A percentile compares a stretch with the other conserved stretches of the same genome.
Evolutionary conservation across 306 rosid species (phyloP).

Genomic region (Comarum palustre): DNA sequence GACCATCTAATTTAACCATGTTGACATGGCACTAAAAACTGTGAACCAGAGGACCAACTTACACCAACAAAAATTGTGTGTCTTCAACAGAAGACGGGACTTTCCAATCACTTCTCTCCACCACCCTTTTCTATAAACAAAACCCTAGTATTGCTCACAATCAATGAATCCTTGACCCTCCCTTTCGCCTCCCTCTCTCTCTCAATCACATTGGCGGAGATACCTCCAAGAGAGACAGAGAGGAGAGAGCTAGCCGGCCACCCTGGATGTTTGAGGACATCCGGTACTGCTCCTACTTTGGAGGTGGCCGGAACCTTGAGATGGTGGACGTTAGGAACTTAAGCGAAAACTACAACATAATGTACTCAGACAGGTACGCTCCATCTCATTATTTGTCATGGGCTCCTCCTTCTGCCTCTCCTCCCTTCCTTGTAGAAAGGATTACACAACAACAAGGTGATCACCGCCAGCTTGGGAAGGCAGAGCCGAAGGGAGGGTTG

Average conservation of each 20-base stretch:
- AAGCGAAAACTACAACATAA: conserved; percentile 19
- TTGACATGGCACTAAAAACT: neutral
- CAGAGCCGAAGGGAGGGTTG: neutral
- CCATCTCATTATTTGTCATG: neutral
- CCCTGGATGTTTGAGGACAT: conserved; percentile 23
- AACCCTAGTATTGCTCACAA: neutral
- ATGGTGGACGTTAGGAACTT: conserved; percentile 15
- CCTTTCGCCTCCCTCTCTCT: conserved; percentile 20
- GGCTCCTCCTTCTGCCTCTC: conserved; percentile 9
- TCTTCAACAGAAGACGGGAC: conserved; percentile 1
- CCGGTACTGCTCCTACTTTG: neutral
- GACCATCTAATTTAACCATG: neutral
- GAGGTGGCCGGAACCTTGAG: neutral
- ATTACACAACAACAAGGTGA: neutral
- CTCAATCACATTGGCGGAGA: neutral
- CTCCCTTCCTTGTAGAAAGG: neutral
- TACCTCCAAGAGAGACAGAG: neutral
- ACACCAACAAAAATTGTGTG: neutral
- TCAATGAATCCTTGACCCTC: neutral
- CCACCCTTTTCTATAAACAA: conserved; percentile 4
- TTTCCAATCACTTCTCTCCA: conserved; percentile 10
- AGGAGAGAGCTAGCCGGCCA: conserved; percentile 6
- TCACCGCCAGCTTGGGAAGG: neutral
- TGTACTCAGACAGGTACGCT: conserved; percentile 6
- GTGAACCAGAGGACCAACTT: neutral